These are phyloP conservation scores for Quercus ilex DNA, from an alignment of 306 rosid genomes.

Conservation along the genomic window DNA sequence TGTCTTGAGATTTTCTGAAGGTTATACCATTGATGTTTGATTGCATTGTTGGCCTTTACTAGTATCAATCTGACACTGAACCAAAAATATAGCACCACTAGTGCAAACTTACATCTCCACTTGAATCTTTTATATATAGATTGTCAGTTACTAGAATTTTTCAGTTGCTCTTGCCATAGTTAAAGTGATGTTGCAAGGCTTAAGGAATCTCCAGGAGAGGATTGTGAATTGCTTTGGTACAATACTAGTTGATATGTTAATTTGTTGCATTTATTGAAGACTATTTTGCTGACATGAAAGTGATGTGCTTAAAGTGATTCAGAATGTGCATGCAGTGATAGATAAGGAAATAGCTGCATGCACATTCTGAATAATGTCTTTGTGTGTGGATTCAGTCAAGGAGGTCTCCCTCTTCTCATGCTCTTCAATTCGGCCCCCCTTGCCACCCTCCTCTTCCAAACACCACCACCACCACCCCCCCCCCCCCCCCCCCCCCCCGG, in stretches of 20 bases:
- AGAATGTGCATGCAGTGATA: constrained; percentile 67
- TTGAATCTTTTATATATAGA: neutral
- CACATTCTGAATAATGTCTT: constrained; percentile 68
- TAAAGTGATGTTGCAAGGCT: neutral
- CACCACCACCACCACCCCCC: neutral
- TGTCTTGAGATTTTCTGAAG: neutral
- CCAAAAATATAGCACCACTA: too few relatives aligned
- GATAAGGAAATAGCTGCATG: constrained; percentile 83
- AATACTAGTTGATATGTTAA: constrained; percentile 8
- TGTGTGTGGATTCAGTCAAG: constrained; percentile 92
- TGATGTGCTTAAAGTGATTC: constrained; percentile 70
- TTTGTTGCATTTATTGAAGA: constrained; percentile 12
- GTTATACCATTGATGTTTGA: neutral
- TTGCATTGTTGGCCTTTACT: neutral
- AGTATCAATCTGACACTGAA: neutral
- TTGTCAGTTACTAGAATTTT: neutral
- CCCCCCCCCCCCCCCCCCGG: neutral
- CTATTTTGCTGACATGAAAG: constrained; percentile 19
- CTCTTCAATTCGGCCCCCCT: too few relatives aligned
- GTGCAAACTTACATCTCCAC: too few relatives aligned
- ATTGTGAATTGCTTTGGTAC: neutral
- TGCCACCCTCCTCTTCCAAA: too few relatives aligned
- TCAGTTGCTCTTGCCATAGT: neutral
- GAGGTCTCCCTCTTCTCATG: constrained; percentile 43
- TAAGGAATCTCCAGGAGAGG: neutral